Evolutionary conservation across 2,329 filamentous ascomycete genomes (phyloP), one percentile per base, ranked within the genome.

Genomic region (Tolypocladium inflatum): DNA sequence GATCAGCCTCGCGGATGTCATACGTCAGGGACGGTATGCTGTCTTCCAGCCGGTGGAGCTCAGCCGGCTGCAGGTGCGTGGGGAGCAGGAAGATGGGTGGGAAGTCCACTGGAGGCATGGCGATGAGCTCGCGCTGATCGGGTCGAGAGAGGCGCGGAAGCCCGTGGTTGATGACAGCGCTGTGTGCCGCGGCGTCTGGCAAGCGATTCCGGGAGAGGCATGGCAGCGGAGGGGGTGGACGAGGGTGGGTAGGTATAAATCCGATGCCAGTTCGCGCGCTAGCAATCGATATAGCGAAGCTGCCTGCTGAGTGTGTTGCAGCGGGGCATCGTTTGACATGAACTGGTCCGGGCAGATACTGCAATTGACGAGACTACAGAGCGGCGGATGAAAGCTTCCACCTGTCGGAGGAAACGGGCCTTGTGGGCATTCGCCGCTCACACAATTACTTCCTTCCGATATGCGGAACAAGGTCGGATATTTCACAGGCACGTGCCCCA

Each of bases 71-170:
- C 35, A 96, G 77, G 67, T 91, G 88, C 4, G 87, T 84, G 1
- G 85, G 75, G 0, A 96, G 79, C 17, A 97, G 77, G 64, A 86
- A 94, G 30, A 94, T 86, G 4, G 82, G 77, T 13, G 90, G 89
- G 41, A 83, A 61, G 13, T 63, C 54, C 6, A 70, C 13, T 2
- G 48, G 61, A 23, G 58, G 56, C 66, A 71, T 72, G 38, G 48
- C 52, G 55, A 58, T 45, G 55, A 6, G 35, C 15, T 17, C 6
- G 50, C 19, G 41, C 19, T 21, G 41, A 7, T 13, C 21, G 3
- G 15, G 21, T 30, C 23, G 21, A 17, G 23, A 5, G 43, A 30
- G 13, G 15, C 11, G 43, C 43, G 43, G 15, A 17, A 30, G 23
- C 43, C 21, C 21, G 11, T 11, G 23, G 26, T 13, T 21, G 21